Percentiles rank a stretch among this genome's conserved stretches.
Evolutionary conservation across 495 filamentous ascomycete genomes (phyloP).

Genomic region (Hypoxylon cercidicola): DNA sequence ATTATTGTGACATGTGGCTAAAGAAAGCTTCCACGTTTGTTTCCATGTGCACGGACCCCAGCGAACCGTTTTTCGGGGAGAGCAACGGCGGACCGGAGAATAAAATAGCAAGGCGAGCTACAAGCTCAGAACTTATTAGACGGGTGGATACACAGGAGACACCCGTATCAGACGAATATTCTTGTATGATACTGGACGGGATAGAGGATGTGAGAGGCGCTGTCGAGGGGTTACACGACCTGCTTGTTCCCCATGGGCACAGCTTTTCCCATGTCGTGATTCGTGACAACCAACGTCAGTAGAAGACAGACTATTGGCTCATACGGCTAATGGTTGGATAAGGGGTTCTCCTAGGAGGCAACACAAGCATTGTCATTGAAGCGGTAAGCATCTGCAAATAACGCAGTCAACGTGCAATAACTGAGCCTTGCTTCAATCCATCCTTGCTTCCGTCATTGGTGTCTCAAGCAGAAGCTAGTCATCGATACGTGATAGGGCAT

Average conservation of each 20-base stretch:
- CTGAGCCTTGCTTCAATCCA: neutral
- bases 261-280: constrained; percentile 35
- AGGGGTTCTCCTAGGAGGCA: constrained; percentile 15
- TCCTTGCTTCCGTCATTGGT: neutral
- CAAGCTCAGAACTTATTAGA: constrained; percentile 13
- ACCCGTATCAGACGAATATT: constrained; percentile 13
- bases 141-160: constrained; percentile 34
- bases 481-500: neutral
- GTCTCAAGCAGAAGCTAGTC: neutral
- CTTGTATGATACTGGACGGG: constrained; percentile 23
- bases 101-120: constrained; percentile 26
- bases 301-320: constrained; percentile 24
- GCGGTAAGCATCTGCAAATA: constrained; percentile 34
- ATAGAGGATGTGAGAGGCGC: constrained; percentile 25
- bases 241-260: constrained; percentile 37
- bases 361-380: constrained; percentile 30
- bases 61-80: constrained; percentile 6
- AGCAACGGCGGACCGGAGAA: constrained; percentile 30
- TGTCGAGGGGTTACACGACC: constrained; percentile 29
- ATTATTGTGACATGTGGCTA: constrained; percentile 28
- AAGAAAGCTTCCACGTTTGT: constrained; percentile 29
- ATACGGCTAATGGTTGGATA: constrained; percentile 25
- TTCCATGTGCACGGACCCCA: constrained; percentile 17
- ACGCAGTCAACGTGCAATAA: constrained; percentile 7
- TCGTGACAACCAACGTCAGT: constrained; percentile 28